Conservation (phyloP, 768 basidiomycete genomes). For the Rhizopogon salebrosus region DNA sequence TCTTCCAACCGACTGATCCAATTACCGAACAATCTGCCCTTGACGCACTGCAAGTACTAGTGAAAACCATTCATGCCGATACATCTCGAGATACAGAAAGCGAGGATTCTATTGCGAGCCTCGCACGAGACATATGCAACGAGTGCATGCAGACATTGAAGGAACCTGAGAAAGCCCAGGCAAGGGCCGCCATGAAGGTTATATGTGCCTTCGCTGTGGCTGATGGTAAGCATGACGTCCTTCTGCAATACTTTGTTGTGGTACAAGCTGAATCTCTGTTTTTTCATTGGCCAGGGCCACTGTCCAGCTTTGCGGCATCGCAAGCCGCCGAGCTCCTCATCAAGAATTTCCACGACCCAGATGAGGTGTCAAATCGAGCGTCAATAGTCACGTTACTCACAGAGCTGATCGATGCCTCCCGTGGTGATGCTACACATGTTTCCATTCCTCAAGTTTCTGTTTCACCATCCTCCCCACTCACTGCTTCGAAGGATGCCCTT, state of each 20-base stretch:
- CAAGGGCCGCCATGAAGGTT: conserved; percentile 81
- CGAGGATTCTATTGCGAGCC: conserved; percentile 38
- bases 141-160: conserved; percentile 77
- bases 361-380: conserved; percentile 61
- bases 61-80: conserved; percentile 63
- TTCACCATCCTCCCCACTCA: conserved; percentile 34
- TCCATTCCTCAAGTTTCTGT: conserved; percentile 6
- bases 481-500: conserved; percentile 70
- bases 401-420: conserved; percentile 54
- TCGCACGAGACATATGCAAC: conserved; percentile 70
- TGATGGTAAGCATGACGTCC: conserved; percentile 59
- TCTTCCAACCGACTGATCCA: conserved; percentile 86
- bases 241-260: neutral
- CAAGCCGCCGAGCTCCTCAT: conserved; percentile 75
- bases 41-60: conserved; percentile 62
- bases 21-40: conserved; percentile 73
- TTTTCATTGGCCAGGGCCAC: conserved; percentile 45
- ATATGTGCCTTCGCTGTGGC: conserved; percentile 66
- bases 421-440: conserved; percentile 32
- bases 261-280: neutral
- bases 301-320: conserved; percentile 61
- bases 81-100: conserved; percentile 33
- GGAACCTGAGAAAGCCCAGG: conserved; percentile 93
- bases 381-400: conserved; percentile 63
- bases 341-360: conserved; percentile 66